phyloP scores from a whole-genome alignment of 169 alveolate genomes.

The Sarcocystis neurona region DNA sequence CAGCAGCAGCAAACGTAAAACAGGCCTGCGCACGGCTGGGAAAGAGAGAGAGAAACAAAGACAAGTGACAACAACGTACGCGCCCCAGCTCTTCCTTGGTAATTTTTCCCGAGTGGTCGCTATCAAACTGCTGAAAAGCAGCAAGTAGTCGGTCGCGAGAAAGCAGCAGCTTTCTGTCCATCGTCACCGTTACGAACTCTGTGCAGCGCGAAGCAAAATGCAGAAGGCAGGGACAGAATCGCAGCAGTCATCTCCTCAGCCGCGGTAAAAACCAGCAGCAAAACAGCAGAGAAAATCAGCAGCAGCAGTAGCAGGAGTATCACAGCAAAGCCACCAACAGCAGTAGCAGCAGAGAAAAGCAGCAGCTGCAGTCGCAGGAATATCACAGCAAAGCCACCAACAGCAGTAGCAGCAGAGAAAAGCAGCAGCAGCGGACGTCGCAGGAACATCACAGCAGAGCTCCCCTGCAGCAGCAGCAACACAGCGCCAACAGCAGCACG shows the following conservation, averaged over 20 bases:
- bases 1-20: too few species aligned
- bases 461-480: too few species aligned
- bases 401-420: background rate
- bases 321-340: background rate
- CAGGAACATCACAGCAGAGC: too few species aligned
- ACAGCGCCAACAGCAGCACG: too few species aligned
- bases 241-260: background rate
- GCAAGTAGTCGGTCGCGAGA: constrained; percentile 85
- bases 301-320: too few species aligned
- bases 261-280: background rate
- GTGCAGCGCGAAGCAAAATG: constrained; percentile 8
- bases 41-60: too few species aligned
- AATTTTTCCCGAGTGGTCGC: constrained; percentile 94
- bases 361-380: too few species aligned
- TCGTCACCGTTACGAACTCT: constrained; percentile 89
- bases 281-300: background rate
- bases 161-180: constrained; percentile 81
- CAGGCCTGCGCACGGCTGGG: too few species aligned
- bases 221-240: background rate
- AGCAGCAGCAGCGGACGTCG: background rate
- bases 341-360: background rate
- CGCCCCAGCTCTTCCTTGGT: constrained; percentile 89
- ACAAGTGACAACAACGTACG: constrained; percentile 62
- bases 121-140: constrained; percentile 94
- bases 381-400: too few species aligned